Conservation (phyloP, 2,329 filamentous ascomycete species). For the Daldinia eschscholtzii region DNA sequence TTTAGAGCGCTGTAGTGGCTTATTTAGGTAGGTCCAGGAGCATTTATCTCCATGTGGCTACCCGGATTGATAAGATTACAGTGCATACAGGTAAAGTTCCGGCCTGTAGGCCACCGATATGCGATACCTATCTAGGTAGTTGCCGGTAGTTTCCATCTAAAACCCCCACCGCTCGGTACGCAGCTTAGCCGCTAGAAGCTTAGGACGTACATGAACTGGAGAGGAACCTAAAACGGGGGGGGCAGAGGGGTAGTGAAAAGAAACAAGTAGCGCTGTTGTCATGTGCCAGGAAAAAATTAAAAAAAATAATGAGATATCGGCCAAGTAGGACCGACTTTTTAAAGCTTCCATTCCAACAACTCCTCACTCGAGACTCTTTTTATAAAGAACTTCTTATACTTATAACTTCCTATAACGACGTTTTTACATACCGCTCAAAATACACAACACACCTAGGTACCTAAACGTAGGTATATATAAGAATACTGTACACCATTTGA, state of each 20-base stretch:
- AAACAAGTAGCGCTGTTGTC: conserved; percentile 33
- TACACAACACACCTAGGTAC: too few species aligned
- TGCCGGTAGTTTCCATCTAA: conserved; percentile 32
- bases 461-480: background rate
- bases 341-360: conserved; percentile 7
- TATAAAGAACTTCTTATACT: background rate
- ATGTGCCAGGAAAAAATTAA: conserved; percentile 37
- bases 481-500: background rate
- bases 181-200: conserved; percentile 31
- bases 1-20: conserved; percentile 2
- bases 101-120: conserved; percentile 8
- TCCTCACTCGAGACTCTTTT: background rate
- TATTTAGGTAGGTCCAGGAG: conserved; percentile 32
- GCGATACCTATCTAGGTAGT: conserved; percentile 18
- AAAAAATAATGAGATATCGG: conserved; percentile 22
- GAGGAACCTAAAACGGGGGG: background rate
- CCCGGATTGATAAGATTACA: conserved; percentile 30
- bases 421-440: background rate
- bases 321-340: conserved; percentile 15
- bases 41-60: conserved; percentile 29
- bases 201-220: conserved; percentile 4
- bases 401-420: background rate
- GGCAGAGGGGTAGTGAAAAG: conserved; percentile 8
- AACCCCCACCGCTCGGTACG: conserved; percentile 32
- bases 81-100: background rate